Evolutionary conservation across 495 filamentous ascomycete genomes (phyloP), one percentile per base, ranked within the genome.

Genomic region (Alectoria sarmentosa): DNA sequence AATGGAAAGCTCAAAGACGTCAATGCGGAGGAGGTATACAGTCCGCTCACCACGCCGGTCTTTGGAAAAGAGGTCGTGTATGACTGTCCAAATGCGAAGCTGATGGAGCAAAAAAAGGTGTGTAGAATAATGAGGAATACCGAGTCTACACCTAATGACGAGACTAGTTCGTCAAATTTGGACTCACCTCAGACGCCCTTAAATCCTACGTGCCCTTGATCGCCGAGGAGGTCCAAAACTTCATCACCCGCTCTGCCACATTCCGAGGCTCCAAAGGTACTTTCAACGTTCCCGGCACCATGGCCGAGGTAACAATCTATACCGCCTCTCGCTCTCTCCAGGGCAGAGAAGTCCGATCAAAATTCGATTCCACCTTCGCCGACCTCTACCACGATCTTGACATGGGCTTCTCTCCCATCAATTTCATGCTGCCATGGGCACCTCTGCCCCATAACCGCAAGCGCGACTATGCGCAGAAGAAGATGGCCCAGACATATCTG

Each of bases 61-160:
- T 95, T 95, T 69, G 90, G 90, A 64, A 85, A 85, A 49, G 90
- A 91, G 75, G 90, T 95, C 28, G 88, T 93, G 23, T 95, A 92
- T 72, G 90, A 95, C 74, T 91, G 89, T 72, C 90, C 90, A 36
- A 93, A 93, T 71, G 78, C 88, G 58, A 92, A 92, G 74, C 79
- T 92, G 62, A 90, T 92, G 84, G 88, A 91, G 73, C 88, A 91
- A 73, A 91, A 91, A 76, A 90, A 86, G 79, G 77, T 77, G 69
- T 58, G 71, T 66, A 21, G 3, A 7, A 15, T 13, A n/a, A 52
- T 58, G 6, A 36, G 17, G 26, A 48, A 26, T n/a, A 14, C 14
- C 14, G 14, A 30, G 1, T 19, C 52, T 36, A 38, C 4, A 23
- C 39, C n/a, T 21, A 34, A 37, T 7, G 58, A 69, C 19, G 15